Base-by-base conservation (phyloP, 805 yeast species). In the Starmerella cellae region DNA sequence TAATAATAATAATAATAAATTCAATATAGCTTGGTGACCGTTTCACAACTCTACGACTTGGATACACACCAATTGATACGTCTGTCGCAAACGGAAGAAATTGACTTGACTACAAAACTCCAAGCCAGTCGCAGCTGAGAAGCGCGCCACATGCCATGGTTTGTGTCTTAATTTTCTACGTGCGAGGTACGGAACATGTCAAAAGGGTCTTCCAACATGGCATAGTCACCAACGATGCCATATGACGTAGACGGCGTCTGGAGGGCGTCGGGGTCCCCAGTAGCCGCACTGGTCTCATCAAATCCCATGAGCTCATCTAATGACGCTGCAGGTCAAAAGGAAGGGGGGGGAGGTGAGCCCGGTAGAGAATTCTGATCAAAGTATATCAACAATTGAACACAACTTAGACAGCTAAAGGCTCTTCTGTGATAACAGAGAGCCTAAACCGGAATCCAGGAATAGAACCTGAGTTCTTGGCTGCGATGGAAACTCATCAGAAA, bases 261-360 rank as follows among this genome's bases (percentile, higher is more conserved):
- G 34, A 24, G 18, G 41, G 44, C 52, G 30, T 50, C 55, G 46
- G 51, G 50, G 46, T 45, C 53, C n/a, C 43, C 54, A 11, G 29
- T 32, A 13, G 50, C 51, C 42, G 50, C 51, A 11, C 52, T 53
- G 48, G 38, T 37, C 29, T 39, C 39, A 13, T 48, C 48, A 23
- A 42, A 47, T 29, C 43, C 53, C 32, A 50, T 40, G 45, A 53
- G 50, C 47, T 52, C 58, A 48, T 54, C 58, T 38, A 54, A 53
- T 48, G 58, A 54, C 58, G 58, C 58, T 50, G 58, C 58, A 35
- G 58, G 58, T 46, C 58, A 53, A 49, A 33, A 29, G 31, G 17
- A 10, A n/a, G n/a, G n/a, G n/a, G n/a, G n/a, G n/a, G 47, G 49
- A 44, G 51, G 47, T 44, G 53, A 50, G 53, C 49, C 27, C 32